These are phyloP conservation scores for Rheum nobile DNA, from an alignment of 148 eudicot species.

Conservation along the genomic window DNA sequence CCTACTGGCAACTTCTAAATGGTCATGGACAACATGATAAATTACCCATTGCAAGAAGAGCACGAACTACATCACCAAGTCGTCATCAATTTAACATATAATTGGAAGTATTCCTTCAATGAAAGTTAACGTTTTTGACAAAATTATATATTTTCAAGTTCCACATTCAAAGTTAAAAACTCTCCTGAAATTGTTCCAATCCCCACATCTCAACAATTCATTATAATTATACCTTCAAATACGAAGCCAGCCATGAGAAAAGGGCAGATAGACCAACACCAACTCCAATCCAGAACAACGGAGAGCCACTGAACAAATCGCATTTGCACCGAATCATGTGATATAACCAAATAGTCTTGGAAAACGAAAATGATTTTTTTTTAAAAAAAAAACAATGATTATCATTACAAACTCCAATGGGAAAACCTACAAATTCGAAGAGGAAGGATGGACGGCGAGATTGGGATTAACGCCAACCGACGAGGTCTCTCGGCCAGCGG, in stretches of 20 bases:
- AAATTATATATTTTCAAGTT: not conserved
- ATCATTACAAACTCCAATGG: not conserved
- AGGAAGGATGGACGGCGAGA: conserved; percentile 36
- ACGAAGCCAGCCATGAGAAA: conserved; percentile 60
- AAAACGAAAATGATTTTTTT: not conserved
- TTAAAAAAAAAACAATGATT: not conserved
- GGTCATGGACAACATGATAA: too few species aligned
- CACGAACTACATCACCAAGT: too few species aligned
- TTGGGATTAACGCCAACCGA: conserved; percentile 63
- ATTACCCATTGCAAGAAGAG: not conserved
- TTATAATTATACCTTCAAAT: conserved; percentile 40
- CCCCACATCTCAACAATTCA: not conserved
- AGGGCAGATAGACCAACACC: conserved; percentile 83
- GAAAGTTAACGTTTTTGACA: not conserved
- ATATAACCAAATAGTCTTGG: not conserved
- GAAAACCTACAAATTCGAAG: conserved; percentile 52
- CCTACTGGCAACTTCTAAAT: not conserved
- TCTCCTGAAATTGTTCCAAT: not conserved
- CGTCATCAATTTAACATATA: too few species aligned
- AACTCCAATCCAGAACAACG: conserved; percentile 90
- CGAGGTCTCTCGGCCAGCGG: conserved; percentile 32
- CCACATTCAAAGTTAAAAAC: not conserved
- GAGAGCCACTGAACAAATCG: conserved; percentile 47
- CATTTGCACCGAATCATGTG: not conserved
- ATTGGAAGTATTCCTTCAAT: not conserved